phyloP scores from a whole-genome alignment of 768 basidiomycete genomes.

The Lentinula edodes region DNA sequence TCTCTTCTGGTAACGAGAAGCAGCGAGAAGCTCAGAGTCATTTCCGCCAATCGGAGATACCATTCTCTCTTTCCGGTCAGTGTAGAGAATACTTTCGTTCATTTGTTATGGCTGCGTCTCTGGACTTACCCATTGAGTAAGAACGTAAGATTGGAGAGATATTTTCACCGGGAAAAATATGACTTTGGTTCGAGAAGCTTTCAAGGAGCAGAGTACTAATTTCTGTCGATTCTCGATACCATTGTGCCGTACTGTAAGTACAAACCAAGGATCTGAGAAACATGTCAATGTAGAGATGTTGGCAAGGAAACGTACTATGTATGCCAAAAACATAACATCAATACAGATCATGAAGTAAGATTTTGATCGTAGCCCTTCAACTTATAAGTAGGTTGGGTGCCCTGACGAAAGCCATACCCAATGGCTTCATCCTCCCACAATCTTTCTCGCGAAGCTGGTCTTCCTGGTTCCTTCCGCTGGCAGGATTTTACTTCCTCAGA shows the following conservation, averaged over 20 bases:
- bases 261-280: background rate
- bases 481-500: background rate
- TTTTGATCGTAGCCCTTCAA: background rate
- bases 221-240: no score
- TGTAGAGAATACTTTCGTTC: no score
- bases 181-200: no score
- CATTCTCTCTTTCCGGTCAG: no score
- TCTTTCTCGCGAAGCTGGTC: background rate
- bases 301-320: conserved; percentile 2
- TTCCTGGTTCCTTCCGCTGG: background rate
- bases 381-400: background rate
- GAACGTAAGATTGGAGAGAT: no score
- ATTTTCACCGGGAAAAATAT: no score
- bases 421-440: background rate
- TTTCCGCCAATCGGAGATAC: no score
- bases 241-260: background rate
- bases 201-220: no score
- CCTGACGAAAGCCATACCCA: background rate
- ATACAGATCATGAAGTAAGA: background rate
- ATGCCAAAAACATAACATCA: background rate
- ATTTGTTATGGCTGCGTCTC: no score
- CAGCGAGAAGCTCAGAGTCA: no score
- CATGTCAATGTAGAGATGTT: background rate
- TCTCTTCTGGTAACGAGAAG: no score
- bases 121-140: no score